Evolutionary conservation across 371 early-diverging fungal species (phyloP), one percentile per base, ranked within the genome.

Genomic region (Syncephalastrum contaminatum): DNA sequence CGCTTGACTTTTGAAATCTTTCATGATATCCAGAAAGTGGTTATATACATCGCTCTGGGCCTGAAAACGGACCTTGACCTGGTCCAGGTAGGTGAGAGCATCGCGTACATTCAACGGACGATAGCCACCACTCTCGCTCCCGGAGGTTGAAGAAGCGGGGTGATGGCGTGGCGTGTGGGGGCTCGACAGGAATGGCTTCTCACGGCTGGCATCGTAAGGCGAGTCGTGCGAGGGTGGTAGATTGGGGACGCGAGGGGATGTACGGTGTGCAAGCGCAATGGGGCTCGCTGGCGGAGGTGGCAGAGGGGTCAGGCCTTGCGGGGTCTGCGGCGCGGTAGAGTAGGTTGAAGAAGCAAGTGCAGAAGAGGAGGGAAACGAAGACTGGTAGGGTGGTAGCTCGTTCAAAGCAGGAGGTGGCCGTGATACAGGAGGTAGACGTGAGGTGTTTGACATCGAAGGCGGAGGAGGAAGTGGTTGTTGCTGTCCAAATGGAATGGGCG

Each of bases 1-100:
- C 92, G 86, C 86, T 63, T 98, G 95, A 63, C 95, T 90, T 73
- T 99, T 99, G 69, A 99, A 99, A 67, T 99, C 99, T 78, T 97
- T 97, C 99, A 99, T 99, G 27, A 98, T 98, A 67, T 99, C 99
- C 65, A 99, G 62, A 70, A 99, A 99, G 54, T 88, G 86, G 64
- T 96, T 97, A 80, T 99, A 99, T 3, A 98, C 94, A 54, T 93
- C 96, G 7, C 97, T 94, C 45, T 92, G 86, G 57, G 95, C 88
- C 21, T 84, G 75, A 69, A 99, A 99, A 60, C 95, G 92, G 39
- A 88, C 82, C 71, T 97, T 98, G 24, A 99, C 99, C 67, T 92
- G 87, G 66, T 99, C 99, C 46, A 99, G 82, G 71, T 99, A 99
- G 8, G 92, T 83, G 54, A 99, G 79, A 1, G 99, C 99, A 71